Base-by-base conservation (phyloP, 768 basidiomycete genomes). In the Pisolithus tinctorius region DNA sequence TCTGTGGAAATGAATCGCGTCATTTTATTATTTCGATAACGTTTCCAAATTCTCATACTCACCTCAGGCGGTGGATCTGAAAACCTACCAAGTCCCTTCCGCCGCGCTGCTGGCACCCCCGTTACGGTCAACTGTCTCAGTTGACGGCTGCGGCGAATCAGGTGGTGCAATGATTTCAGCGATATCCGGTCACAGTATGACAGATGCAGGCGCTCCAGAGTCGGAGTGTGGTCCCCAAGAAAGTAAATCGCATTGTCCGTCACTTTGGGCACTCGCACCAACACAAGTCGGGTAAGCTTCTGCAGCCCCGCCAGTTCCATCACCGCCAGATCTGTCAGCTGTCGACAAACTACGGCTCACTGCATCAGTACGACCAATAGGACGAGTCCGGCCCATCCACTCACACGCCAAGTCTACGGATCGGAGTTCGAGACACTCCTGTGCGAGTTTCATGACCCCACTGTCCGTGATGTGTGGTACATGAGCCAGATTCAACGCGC, bases 401-500 rank as follows among this genome's bases (percentile, higher is more conserved):
- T 69, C 65, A 93, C 92, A 91, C 44, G 90, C 88, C 45, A 96
- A 71, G 66, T 96, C 94, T 56, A 96, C 75, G 60, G 86, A 88
- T 50, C 85, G 76, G 46, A 98, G 71, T 36, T 86, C 79, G 0
- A 74, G 70, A 64, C 93, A 98, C 16, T 76, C 67, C 26, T 85
- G 76, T 6, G 82, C 84, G 41, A 96, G 67, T 53, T 75, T 74
- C 42, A 83, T 76, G 14, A 96, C 73, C 1, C 78, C 87, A 6
- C 65, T 70, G 60, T 96, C 94, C 39, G 93, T 95, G 60, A 96
- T 84, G 44, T 76, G 84, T 49, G 74, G 70, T 54, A 90, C 81
- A 63, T 93, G 90, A 4, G 87, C 87, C 39, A 96, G 72, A 64
- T 88, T 83, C 16, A 97, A 69, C 55, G 83, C 80, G 59, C 91